These are phyloP conservation scores for Trapa incisa DNA, from an alignment of 345 rosid genomes.

Conservation along the genomic window DNA sequence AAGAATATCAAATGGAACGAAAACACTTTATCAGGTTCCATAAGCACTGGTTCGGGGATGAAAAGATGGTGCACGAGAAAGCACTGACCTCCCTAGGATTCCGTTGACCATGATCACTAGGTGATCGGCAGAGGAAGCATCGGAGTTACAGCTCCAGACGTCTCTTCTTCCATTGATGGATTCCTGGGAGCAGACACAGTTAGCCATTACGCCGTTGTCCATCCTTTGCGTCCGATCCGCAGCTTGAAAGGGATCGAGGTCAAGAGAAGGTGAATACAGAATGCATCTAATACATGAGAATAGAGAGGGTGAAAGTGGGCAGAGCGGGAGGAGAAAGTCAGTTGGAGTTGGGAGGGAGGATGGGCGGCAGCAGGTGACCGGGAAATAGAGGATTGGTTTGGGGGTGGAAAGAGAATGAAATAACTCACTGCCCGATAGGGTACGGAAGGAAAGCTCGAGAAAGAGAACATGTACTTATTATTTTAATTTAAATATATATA, in stretches of 20 bases:
- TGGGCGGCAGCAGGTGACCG: background rate
- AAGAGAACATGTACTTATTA: too few relatives aligned
- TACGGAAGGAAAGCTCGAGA: too few relatives aligned
- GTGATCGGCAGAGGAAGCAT: conserved; percentile 69
- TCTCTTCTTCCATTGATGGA: conserved; percentile 57
- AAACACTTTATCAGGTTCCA: background rate
- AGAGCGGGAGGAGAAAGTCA: background rate
- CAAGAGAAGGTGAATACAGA: background rate
- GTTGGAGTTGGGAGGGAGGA: background rate
- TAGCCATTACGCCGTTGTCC: conserved; percentile 17
- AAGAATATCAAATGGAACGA: background rate
- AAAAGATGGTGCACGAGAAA: background rate
- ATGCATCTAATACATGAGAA: background rate
- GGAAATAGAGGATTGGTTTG: too few relatives aligned
- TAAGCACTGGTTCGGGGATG: background rate
- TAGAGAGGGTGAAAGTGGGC: conserved; percentile 3
- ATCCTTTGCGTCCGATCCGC: conserved; percentile 6
- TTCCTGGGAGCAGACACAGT: conserved; percentile 56
- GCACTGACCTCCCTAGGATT: conserved; percentile 72
- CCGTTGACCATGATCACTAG: conserved; percentile 96
- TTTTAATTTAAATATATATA: too few relatives aligned
- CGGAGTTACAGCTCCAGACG: conserved; percentile 61
- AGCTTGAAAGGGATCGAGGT: background rate
- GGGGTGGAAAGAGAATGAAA: too few relatives aligned
- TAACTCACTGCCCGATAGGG: too few relatives aligned